A percentile compares a stretch with the other conserved stretches of the same genome.
These are phyloP conservation scores for Fistulifera solaris DNA, from an alignment of 108 stramenopile genomes.

Conservation along the genomic window DNA sequence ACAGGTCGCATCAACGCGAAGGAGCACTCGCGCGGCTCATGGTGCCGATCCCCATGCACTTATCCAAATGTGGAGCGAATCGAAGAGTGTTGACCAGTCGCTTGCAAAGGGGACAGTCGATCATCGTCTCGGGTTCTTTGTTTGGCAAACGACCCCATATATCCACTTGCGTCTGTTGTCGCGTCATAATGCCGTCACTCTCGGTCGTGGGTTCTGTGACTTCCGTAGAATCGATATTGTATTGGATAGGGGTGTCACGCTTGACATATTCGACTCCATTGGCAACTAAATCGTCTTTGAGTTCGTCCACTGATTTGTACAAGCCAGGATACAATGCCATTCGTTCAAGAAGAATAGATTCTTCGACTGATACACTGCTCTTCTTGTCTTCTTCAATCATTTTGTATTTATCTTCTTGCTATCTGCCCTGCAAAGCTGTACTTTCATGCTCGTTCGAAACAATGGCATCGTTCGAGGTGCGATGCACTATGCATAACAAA, in stretches of 20 bases:
- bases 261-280: no score
- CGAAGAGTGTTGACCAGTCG: conserved; percentile 14
- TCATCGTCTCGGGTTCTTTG: conserved; percentile 17
- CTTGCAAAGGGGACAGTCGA: conserved; percentile 16
- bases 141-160: conserved; percentile 19
- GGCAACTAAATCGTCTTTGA: no score
- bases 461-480: no score
- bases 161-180: conserved; percentile 1
- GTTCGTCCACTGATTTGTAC: background rate
- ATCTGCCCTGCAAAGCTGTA: no score
- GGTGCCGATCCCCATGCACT: conserved; percentile 27
- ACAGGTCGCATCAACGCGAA: no score
- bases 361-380: background rate
- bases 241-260: no score
- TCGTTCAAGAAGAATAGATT: background rate
- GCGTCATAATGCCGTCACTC: background rate
- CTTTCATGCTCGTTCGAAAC: no score
- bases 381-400: background rate
- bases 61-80: conserved; percentile 30
- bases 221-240: no score
- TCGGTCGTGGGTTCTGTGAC: background rate
- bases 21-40: conserved; percentile 3
- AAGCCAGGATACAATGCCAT: conserved; percentile 7
- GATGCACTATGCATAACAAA: no score
- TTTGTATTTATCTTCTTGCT: no score